Conservation (phyloP, 306 rosid genomes). For the Casuarina equisetifolia region DNA sequence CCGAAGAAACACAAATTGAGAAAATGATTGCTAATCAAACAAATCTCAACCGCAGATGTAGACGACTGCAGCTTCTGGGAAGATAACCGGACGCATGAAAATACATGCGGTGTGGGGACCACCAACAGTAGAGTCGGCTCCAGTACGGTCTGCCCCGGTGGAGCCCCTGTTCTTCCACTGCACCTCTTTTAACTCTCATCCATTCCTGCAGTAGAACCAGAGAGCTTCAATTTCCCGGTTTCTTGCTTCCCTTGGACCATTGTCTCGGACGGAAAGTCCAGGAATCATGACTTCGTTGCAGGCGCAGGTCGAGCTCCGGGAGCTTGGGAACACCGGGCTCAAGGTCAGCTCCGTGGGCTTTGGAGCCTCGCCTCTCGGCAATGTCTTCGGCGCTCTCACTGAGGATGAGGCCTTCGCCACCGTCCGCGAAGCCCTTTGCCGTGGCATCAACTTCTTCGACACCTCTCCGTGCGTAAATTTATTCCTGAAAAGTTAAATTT, state of each 20-base stretch:
- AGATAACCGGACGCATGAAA: neutral
- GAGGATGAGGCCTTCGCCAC: conserved; percentile 65
- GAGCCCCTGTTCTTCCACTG: neutral
- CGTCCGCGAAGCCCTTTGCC: conserved; percentile 70
- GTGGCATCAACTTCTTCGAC: conserved; percentile 89
- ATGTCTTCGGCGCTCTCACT: conserved; percentile 73
- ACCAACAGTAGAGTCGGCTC: neutral
- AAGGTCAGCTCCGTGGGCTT: conserved; percentile 76
- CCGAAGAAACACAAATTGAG: too few relatives aligned
- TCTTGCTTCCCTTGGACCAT: conserved; percentile 1
- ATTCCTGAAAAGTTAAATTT: neutral
- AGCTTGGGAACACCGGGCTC: conserved; percentile 83
- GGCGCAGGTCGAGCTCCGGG: conserved; percentile 50
- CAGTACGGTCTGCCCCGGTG: neutral
- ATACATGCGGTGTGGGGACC: neutral
- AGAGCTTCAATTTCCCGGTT: neutral
- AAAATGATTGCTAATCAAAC: too few relatives aligned
- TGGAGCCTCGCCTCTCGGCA: conserved; percentile 97
- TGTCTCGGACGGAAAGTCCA: neutral
- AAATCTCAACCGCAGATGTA: too few relatives aligned
- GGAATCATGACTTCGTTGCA: conserved; percentile 33
- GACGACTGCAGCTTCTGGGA: neutral
- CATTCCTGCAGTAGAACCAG: neutral
- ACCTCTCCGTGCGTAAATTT: conserved; percentile 72
- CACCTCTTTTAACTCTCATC: neutral